phyloP scores from a whole-genome alignment of 2,329 filamentous ascomycete genomes.

The Colletotrichum nymphaeae region DNA sequence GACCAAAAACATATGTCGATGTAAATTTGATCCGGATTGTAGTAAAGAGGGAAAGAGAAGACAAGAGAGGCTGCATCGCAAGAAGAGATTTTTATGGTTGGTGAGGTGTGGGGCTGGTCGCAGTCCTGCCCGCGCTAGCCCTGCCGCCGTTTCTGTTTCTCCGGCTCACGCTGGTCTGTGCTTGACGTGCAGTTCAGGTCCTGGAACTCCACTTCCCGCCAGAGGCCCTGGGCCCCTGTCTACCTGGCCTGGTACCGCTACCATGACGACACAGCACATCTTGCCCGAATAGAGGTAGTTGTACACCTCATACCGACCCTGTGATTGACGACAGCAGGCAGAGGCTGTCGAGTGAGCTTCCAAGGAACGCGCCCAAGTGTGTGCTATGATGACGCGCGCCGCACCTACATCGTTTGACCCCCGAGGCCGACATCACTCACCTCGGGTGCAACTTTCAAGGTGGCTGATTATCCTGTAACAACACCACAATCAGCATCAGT shows the following conservation, averaged over 20 bases:
- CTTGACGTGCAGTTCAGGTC: not conserved
- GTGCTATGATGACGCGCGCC: slow-evolving; percentile 30
- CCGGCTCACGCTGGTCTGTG: slow-evolving; percentile 24
- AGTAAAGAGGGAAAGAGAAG: slow-evolving; percentile 48
- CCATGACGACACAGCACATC: not conserved
- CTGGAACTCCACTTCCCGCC: not conserved
- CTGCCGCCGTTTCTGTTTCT: slow-evolving; percentile 23
- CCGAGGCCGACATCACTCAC: not conserved
- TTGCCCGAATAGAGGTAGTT: slow-evolving; percentile 11
- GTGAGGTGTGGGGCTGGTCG: slow-evolving; percentile 18
- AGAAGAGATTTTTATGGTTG: slow-evolving; percentile 34
- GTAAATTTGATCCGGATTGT: slow-evolving; percentile 58
- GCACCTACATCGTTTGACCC: slow-evolving; percentile 3
- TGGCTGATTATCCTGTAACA: not conserved
- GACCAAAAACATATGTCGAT: slow-evolving; percentile 63
- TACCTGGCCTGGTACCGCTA: slow-evolving; percentile 11
- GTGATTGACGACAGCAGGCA: slow-evolving; percentile 1
- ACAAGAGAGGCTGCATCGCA: slow-evolving; percentile 23
- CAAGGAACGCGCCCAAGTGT: slow-evolving; percentile 22
- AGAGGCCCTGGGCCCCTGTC: not conserved
- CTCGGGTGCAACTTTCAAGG: not conserved
- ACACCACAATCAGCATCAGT: not conserved
- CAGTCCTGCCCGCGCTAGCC: slow-evolving; percentile 4
- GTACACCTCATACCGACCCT: slow-evolving; percentile 1
- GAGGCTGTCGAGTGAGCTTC: slow-evolving; percentile 21